These are phyloP conservation scores for Skeletonema menzelii DNA, from an alignment of 108 stramenopile genomes.

Conservation along the genomic window DNA sequence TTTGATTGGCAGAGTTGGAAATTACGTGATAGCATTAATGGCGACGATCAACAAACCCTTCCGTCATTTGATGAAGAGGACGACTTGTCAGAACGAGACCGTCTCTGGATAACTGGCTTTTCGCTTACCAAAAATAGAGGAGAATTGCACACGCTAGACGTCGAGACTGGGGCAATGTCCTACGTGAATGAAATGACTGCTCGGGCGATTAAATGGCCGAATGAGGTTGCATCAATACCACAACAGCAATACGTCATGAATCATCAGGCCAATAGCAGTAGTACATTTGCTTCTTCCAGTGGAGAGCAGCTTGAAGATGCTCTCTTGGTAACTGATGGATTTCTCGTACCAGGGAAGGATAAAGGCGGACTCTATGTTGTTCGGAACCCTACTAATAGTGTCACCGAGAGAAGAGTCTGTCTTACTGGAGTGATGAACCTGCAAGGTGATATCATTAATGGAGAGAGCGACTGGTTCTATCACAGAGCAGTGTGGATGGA, in stretches of 20 bases:
- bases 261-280: not conserved
- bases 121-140: conserved; percentile 73
- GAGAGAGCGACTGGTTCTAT: conserved; percentile 87
- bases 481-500: conserved; percentile 92
- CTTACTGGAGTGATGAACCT: conserved; percentile 50
- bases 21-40: conserved; percentile 4
- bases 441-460: conserved; percentile 29
- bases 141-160: conserved; percentile 62
- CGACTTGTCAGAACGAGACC: conserved; percentile 30
- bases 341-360: conserved; percentile 92
- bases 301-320: conserved; percentile 58
- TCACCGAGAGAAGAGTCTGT: conserved; percentile 66
- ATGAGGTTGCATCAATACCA: conserved; percentile 84
- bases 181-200: conserved; percentile 60
- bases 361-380: conserved; percentile 93
- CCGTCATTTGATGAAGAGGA: conserved; percentile 1
- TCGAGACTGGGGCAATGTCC: conserved; percentile 53
- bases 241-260: conserved; percentile 11
- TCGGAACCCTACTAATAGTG: conserved; percentile 58
- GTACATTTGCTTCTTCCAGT: not conserved
- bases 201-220: conserved; percentile 85
- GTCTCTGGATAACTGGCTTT: conserved; percentile 86
- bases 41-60: not conserved
- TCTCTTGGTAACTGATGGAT: conserved; percentile 90
- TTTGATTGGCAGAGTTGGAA: conserved; percentile 45